Evolutionary conservation across 495 filamentous ascomycete genomes (phyloP).

Genomic region (Penicillium macrosclerotiorum): DNA sequence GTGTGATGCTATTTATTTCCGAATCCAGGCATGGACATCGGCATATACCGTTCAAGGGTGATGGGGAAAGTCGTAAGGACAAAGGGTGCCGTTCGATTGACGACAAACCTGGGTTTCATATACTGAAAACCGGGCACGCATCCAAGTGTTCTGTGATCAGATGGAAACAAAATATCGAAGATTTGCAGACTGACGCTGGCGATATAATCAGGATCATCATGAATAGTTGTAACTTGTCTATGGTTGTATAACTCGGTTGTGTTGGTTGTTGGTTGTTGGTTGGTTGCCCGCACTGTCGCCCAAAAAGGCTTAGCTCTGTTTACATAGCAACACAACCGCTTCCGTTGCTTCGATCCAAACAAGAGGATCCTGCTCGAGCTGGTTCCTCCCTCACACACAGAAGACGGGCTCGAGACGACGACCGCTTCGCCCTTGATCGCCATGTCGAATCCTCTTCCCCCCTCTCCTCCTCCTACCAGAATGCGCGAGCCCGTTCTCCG

Average conservation of each 20-base stretch:
- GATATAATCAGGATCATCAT: neutral
- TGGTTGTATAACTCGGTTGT: conserved; percentile 5
- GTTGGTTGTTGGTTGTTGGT: neutral
- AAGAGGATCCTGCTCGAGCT: conserved; percentile 6
- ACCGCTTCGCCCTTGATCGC: neutral
- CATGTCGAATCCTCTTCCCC: conserved; percentile 50
- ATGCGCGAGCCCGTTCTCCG: conserved; percentile 38
- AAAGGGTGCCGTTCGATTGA: no score
- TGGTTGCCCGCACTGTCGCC: neutral
- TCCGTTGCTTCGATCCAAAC: conserved; percentile 25
- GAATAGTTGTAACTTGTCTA: neutral
- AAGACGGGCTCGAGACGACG: neutral
- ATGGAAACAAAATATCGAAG: no score
- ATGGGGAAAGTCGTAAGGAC: no score
- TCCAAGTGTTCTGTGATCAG: no score
- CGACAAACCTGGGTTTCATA: no score
- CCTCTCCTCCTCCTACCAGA: conserved; percentile 43
- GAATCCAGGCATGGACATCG: no score
- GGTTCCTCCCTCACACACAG: neutral
- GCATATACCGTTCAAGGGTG: no score
- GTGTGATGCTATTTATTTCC: no score
- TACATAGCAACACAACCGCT: conserved; percentile 39
- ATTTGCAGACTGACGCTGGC: no score
- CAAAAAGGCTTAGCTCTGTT: conserved; percentile 38
- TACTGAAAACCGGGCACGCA: no score